phyloP scores from a whole-genome alignment of 2,329 filamentous ascomycete species.

The Leptographium lundbergii region DNA sequence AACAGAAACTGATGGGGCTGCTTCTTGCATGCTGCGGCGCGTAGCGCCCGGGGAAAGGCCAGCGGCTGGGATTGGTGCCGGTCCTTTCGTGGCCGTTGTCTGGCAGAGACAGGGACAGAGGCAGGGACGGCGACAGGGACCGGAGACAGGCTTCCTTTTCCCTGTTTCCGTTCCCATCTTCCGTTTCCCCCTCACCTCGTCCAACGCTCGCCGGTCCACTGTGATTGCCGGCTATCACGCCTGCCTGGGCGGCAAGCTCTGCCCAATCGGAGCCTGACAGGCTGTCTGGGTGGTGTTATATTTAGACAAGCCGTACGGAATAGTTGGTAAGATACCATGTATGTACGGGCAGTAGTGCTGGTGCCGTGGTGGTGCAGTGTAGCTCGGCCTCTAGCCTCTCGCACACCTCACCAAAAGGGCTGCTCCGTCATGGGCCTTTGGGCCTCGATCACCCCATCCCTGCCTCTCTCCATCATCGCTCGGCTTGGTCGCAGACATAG shows the following conservation, averaged over 20 bases:
- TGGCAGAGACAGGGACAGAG: no score
- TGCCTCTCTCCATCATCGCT: not conserved
- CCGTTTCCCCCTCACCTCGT: not conserved
- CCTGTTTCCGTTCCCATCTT: not conserved
- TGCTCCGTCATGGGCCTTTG: not conserved
- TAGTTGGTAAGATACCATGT: not conserved
- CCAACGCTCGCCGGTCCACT: not conserved
- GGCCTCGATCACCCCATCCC: not conserved
- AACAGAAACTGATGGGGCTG: not conserved
- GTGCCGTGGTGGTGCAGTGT: no score
- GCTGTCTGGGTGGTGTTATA: not conserved
- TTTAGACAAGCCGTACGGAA: not conserved
- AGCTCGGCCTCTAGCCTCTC: no score
- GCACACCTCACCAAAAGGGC: not conserved
- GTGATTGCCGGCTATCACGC: not conserved
- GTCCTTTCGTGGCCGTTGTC: not conserved
- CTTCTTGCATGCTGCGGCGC: not conserved
- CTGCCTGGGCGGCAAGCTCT: slow-evolving; percentile 2
- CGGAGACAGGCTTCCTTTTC: not conserved
- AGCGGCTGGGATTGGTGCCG: not conserved
- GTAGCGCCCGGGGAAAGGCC: not conserved
- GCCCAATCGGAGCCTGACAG: slow-evolving; percentile 2
- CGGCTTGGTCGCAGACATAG: not conserved
- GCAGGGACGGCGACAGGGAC: no score
- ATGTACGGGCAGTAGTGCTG: not conserved